Base-by-base conservation (phyloP, 2,329 filamentous ascomycete genomes). In the Cytospora leucostoma region DNA sequence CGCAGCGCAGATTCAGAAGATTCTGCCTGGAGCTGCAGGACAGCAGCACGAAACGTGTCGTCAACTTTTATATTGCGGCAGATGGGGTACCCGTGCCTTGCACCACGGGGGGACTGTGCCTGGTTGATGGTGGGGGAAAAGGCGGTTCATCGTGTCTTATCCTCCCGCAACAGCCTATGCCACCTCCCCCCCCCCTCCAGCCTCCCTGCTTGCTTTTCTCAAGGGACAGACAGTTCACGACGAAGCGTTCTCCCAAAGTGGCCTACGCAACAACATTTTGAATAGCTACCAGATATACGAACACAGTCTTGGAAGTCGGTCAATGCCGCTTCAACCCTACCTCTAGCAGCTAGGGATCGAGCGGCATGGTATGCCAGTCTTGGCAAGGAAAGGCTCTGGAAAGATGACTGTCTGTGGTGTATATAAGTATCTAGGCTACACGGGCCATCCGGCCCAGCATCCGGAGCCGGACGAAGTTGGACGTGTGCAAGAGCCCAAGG, bases 401-500 rank as follows among this genome's bases (percentile, higher is more conserved):
- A 37, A 10, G 8, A 37, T 10, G 35, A 37, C 35, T 37, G 12
- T 37, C 35, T 37, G 12, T 37, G 8, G 35, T 8, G 35, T 37
- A 8, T 13, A 2, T 37, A 7, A 13, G 35, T 37, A 8, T 13
- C 35, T 37, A 37, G 35, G 12, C 35, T 13, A 37, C 35, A 37
- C 27, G 12, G 35, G 12, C 35, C 35, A 37, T 21, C 44, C 15
- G n/a, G 15, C 6, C n/a, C 44, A 47, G 44, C 11, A 21, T 58
- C 56, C 56, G 44, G 56, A 50, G 44, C 56, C 56, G 44, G 33
- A 38, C 21, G 12, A 35, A 12, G 19, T 15, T 11, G 37, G 44
- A 50, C 44, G 27, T 37, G 33, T 21, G 44, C 56, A 7, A 37
- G 40, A n/a, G 49, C 44, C 32, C 21, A 58, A 58, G 44, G 56